Conservation (phyloP, 1,139 yeast genomes). For the Diutina sp. region DNA sequence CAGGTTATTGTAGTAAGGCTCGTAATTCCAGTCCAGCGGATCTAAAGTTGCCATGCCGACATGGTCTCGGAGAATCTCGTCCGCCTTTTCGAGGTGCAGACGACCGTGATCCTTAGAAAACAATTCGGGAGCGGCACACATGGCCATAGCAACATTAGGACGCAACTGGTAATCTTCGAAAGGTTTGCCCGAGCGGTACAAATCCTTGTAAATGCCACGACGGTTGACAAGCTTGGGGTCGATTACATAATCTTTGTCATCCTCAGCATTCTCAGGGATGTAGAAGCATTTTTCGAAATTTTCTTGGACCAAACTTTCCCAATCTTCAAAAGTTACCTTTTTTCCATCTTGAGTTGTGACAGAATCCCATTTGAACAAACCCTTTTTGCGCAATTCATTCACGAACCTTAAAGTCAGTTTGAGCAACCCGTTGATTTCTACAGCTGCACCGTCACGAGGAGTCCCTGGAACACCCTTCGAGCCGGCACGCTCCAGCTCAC, state of each 20-base stretch:
- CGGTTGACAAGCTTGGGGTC: slow-evolving; percentile 63
- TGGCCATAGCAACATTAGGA: slow-evolving; percentile 86
- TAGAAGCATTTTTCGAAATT: slow-evolving; percentile 74
- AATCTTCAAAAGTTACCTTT: slow-evolving; percentile 38
- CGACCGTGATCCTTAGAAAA: slow-evolving; percentile 52
- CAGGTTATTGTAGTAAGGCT: slow-evolving; percentile 77
- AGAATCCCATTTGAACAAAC: slow-evolving; percentile 28
- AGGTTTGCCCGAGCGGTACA: slow-evolving; percentile 68
- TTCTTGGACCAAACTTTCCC: slow-evolving; percentile 59
- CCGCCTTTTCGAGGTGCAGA: slow-evolving; percentile 58
- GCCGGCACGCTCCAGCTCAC: slow-evolving; percentile 77
- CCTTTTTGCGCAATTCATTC: slow-evolving; percentile 37
- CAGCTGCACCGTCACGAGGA: slow-evolving; percentile 94
- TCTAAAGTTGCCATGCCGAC: slow-evolving; percentile 87
- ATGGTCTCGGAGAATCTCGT: slow-evolving; percentile 67
- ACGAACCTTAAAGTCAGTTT: slow-evolving; percentile 80
- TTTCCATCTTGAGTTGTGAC: slow-evolving; percentile 34
- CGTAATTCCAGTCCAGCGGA: slow-evolving; percentile 82
- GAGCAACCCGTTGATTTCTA: slow-evolving; percentile 81
- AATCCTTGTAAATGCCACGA: slow-evolving; percentile 88
- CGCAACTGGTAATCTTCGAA: slow-evolving; percentile 91
- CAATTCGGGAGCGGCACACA: slow-evolving; percentile 87
- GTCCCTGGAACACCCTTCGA: slow-evolving; percentile 91
- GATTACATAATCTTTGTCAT: slow-evolving; percentile 42
- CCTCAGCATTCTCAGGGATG: slow-evolving; percentile 48